These are phyloP conservation scores for Madurella mycetomatis DNA, from an alignment of 2,329 filamentous ascomycete genomes.

Conservation along the genomic window DNA sequence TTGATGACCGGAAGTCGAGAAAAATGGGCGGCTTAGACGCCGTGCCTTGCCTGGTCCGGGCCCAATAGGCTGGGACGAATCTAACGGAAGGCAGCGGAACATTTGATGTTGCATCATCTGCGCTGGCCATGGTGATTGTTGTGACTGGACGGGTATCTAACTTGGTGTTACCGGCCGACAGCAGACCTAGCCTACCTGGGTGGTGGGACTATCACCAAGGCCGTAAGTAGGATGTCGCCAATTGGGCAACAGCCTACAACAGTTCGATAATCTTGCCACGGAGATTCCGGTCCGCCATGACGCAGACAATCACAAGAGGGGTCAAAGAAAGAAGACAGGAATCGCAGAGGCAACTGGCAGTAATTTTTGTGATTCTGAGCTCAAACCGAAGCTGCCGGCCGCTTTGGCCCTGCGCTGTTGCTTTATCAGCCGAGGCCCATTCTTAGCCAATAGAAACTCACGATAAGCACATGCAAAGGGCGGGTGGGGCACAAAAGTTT, in stretches of 20 bases:
- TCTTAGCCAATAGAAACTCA: background rate
- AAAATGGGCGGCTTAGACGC: constrained; percentile 29
- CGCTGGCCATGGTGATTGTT: background rate
- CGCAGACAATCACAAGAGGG: too few relatives aligned
- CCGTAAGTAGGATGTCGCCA: background rate
- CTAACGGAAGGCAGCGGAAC: background rate
- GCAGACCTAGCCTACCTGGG: background rate
- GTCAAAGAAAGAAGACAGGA: too few relatives aligned
- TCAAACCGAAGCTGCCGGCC: too few relatives aligned
- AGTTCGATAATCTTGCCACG: too few relatives aligned
- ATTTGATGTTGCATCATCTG: background rate
- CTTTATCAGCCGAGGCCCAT: background rate
- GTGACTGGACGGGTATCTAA: background rate
- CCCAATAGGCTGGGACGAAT: background rate
- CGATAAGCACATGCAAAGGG: background rate
- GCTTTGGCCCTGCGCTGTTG: too few relatives aligned
- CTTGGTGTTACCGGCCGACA: background rate
- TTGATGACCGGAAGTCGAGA: constrained; percentile 38
- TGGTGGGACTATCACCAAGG: background rate
- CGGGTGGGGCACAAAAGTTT: constrained; percentile 21
- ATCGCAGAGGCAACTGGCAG: too few relatives aligned
- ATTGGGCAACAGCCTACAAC: too few relatives aligned
- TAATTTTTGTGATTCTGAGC: too few relatives aligned
- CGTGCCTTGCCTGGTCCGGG: background rate
- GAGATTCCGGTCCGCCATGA: too few relatives aligned